Evolutionary conservation across 331 rosid species (phyloP), one percentile per base, ranked within the genome.

Genomic region (Pyracantha coccinea): DNA sequence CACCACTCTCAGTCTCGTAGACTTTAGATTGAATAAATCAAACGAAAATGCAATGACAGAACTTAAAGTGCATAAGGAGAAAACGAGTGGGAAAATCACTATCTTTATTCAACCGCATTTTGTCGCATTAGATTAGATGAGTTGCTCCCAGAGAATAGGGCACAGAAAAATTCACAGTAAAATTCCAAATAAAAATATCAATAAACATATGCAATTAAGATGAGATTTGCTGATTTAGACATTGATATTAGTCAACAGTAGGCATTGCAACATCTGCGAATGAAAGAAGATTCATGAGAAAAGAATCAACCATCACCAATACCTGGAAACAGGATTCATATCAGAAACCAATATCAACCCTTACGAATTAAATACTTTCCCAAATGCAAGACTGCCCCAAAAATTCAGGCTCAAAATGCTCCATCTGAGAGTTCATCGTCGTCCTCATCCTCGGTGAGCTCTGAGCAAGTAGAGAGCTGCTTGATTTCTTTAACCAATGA

Each of bases 361-460:
- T 57, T 57, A 57, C 1, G 27, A 57, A 57, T 57, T 57, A 57
- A 64, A 47, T 24, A 78, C 20, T 50, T 68, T 79, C 78, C 80
- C 86, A 77, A 83, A 71, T 47, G 82, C 75, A 80, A 82, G 77
- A 74, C 87, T 74, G 94, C 96, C 92, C 81, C 54, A 83, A 89
- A 91, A 87, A 91, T 54, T 84, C 78, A 78, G 94, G 97, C 71
- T 69, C 77, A 76, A 63, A 74, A 76, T 83, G 81, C 85, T 77
- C 83, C 93, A 79, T 78, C 87, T 70, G 80, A 79, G 55, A 50
- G 20, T 50, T 50, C 20, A 1, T 17, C 21, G 20, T 2, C 8
- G 8, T 47, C 54, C 54, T 50, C 50, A 0, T 41, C 82, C 32
- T 58, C 76, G 29, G 66, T 63, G 70, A 45, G 73, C 31, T 19